These are phyloP conservation scores for Triticum dicoccoides DNA, from an alignment of 176 grass and related monocot genomes.

Conservation along the genomic window DNA sequence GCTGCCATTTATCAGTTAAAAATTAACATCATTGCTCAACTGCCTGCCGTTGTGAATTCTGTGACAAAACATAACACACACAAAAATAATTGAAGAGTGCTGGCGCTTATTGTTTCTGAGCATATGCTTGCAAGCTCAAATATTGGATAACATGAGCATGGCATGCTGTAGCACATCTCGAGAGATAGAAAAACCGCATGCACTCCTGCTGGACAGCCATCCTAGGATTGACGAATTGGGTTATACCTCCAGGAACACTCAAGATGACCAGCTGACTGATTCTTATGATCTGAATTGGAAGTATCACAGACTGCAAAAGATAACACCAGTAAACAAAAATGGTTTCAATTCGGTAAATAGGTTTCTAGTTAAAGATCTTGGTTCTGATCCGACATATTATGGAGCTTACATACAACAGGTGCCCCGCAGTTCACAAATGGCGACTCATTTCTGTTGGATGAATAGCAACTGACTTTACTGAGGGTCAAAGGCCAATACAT, in stretches of 20 bases:
- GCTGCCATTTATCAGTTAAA: slow-evolving; percentile 46
- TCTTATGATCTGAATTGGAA: too few species aligned
- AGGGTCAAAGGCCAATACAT: too few species aligned
- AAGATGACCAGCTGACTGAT: too few species aligned
- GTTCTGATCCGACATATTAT: not conserved
- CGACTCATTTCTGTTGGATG: not conserved
- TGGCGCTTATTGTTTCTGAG: not conserved
- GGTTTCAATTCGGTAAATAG: slow-evolving; percentile 1
- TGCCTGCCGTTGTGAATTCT: slow-evolving; percentile 95
- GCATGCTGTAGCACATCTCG: not conserved
- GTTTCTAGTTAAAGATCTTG: not conserved
- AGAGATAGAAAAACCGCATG: slow-evolving; percentile 3
- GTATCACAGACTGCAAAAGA: too few species aligned
- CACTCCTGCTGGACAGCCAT: slow-evolving; percentile 1
- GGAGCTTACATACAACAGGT: not conserved
- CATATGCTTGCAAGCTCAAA: not conserved
- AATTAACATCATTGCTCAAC: slow-evolving; percentile 68
- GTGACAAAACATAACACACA: slow-evolving; percentile 10
- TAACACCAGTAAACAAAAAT: not conserved
- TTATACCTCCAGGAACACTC: slow-evolving; percentile 72
- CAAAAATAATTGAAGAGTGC: not conserved
- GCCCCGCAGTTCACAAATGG: not conserved
- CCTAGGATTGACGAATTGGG: slow-evolving; percentile 11
- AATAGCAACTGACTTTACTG: too few species aligned
- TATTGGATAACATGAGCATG: slow-evolving; percentile 5